Percentiles rank a stretch among this genome's conserved stretches.
These are phyloP conservation scores for Ustulina deusta DNA, from an alignment of 2,329 filamentous ascomycete species.

Conservation along the genomic window DNA sequence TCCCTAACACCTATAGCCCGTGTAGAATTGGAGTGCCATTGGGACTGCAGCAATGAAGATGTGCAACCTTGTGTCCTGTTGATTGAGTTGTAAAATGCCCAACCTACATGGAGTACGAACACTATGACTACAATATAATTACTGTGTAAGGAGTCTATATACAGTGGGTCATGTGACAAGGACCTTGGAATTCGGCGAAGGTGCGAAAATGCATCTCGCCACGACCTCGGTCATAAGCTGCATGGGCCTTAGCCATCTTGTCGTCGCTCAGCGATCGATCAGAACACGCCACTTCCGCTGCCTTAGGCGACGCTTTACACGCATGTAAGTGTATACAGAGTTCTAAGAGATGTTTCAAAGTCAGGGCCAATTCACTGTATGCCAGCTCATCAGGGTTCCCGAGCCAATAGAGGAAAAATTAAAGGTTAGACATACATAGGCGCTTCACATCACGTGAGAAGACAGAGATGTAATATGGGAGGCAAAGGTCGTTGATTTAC, in stretches of 20 bases:
- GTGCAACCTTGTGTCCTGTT: neutral
- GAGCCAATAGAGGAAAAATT: neutral
- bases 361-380: neutral
- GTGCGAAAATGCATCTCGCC: slow-evolving; percentile 9
- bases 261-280: slow-evolving; percentile 2
- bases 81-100: too few relatives aligned
- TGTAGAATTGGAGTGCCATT: neutral
- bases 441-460: slow-evolving; percentile 21
- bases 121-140: neutral
- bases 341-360: neutral
- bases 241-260: neutral
- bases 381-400: slow-evolving; percentile 7
- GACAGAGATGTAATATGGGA: slow-evolving; percentile 3
- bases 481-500: neutral
- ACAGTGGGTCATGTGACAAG: neutral
- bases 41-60: neutral
- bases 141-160: neutral
- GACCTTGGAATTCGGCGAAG: neutral
- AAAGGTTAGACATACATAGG: neutral
- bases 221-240: slow-evolving; percentile 7
- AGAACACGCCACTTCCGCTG: neutral
- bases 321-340: neutral
- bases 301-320: neutral
- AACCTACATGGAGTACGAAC: neutral
- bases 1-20: neutral